phyloP scores from a whole-genome alignment of 148 eudicot species.

The Persicaria maculosa region DNA sequence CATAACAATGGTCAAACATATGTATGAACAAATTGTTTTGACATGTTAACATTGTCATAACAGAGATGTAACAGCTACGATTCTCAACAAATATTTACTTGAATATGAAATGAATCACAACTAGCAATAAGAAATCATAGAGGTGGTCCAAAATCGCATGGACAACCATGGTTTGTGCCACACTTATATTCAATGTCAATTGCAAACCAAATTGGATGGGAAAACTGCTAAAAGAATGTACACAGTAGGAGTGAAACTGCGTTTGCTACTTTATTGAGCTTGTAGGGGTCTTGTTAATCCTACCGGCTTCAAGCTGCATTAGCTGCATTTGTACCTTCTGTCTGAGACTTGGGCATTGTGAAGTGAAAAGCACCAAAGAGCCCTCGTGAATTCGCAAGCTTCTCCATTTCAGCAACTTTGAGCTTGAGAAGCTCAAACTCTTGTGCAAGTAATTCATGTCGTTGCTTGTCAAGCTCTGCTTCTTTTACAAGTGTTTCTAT shows the following conservation, averaged over 20 bases:
- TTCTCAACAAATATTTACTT: not conserved
- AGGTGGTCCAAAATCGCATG: not conserved
- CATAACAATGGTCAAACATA: no score
- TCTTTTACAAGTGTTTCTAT: not conserved
- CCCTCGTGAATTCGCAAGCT: conserved; percentile 38
- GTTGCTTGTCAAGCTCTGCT: conserved; percentile 12
- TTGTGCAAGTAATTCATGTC: conserved; percentile 32
- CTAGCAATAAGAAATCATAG: not conserved
- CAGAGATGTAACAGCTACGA: no score
- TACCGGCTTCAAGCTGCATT: conserved; percentile 28
- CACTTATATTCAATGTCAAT: not conserved
- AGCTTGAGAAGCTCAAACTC: conserved; percentile 38
- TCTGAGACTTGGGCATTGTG: conserved; percentile 13
- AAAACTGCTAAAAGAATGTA: not conserved
- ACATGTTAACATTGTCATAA: no score
- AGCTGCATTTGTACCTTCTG: conserved; percentile 29
- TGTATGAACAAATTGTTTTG: no score
- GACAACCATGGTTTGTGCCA: not conserved
- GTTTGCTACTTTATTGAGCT: no score
- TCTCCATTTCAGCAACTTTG: conserved; percentile 41
- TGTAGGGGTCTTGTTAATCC: not conserved
- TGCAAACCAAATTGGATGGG: not conserved
- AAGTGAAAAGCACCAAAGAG: conserved; percentile 46
- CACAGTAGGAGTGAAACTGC: no score
- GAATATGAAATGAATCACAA: not conserved